phyloP scores from a whole-genome alignment of 1,139 yeast genomes.

The Blastobotrys buckinghamii region DNA sequence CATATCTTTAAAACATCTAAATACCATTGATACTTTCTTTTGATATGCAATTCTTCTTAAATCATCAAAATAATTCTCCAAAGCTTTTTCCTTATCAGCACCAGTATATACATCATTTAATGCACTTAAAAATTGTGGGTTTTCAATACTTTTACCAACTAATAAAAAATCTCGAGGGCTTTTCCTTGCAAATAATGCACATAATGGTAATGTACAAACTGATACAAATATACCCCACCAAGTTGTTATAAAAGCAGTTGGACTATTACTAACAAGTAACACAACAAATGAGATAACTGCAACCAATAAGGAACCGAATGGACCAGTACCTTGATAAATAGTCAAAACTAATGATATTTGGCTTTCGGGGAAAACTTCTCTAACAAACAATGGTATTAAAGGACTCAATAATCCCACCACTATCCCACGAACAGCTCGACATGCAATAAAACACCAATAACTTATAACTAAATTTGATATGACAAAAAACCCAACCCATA shows the following conservation, averaged over 20 bases:
- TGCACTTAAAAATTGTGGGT: background rate
- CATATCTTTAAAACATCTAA: background rate
- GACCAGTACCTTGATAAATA: constrained; percentile 56
- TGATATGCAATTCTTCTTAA: background rate
- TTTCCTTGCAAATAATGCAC: background rate
- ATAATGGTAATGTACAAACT: background rate
- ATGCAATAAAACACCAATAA: constrained; percentile 34
- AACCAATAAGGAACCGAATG: constrained; percentile 46
- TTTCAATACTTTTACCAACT: background rate
- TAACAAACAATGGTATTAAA: constrained; percentile 56
- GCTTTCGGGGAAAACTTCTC: constrained; percentile 49
- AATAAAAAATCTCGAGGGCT: background rate
- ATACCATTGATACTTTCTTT: background rate
- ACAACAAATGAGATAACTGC: background rate
- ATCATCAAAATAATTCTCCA: background rate
- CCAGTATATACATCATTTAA: background rate
- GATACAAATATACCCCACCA: background rate
- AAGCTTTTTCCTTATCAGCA: background rate
- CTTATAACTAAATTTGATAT: constrained; percentile 6
- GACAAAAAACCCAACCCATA: constrained; percentile 14
- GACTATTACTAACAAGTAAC: background rate
- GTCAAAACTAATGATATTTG: constrained; percentile 55
- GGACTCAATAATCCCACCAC: constrained; percentile 62
- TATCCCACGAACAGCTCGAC: constrained; percentile 56
- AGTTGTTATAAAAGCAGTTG: background rate